Evolutionary conservation across 2,329 filamentous ascomycete species (phyloP), one percentile per base, ranked within the genome.

Genomic region (Corynespora cassiicola): DNA sequence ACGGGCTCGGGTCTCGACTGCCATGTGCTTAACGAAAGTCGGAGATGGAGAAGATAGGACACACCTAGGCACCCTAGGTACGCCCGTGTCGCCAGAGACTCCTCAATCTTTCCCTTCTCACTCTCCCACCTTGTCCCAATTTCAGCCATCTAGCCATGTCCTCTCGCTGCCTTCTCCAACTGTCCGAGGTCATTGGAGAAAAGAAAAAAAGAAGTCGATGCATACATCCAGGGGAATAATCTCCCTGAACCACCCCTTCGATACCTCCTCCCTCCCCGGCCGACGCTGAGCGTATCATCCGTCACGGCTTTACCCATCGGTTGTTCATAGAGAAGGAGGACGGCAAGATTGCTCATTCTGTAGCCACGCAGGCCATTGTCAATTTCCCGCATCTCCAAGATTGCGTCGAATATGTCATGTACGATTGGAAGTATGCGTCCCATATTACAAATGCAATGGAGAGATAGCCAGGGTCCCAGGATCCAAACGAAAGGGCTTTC

Each of bases 141-240:
- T n/a, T n/a, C n/a, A n/a, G n/a, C n/a, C n/a, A n/a, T n/a, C n/a
- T n/a, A n/a, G n/a, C n/a, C n/a, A n/a, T n/a, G n/a, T 28, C 25
- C 7, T 6, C 7, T 8, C 12, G 28, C 8, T 17, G 28, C 6
- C 12, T 31, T 17, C 9, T 31, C 28, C 11, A 31, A 12, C 16
- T 31, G 6, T 17, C 14, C 7, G 8, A 8, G 15, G 12, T 17
- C 9, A 6, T 31, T 20, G 12, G 19, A 17, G 28, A 25, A 16
- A 19, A 35, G 7, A 17, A 19, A 19, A 38, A 31, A 8, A 14
- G 15, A 33, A 28, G 27, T 41, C 7, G 31, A 41, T 19, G 10
- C 23, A 6, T 41, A 41, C 25, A 28, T 41, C 16, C 38, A 24
- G 10, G 26, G 29, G 16, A 28, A 41, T 15, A 36, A 41, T n/a